Percentiles rank a stretch among this genome's conserved stretches.
Evolutionary conservation across 495 filamentous ascomycete species (phyloP).

Genomic region (Thermothielavioides terrestris): DNA sequence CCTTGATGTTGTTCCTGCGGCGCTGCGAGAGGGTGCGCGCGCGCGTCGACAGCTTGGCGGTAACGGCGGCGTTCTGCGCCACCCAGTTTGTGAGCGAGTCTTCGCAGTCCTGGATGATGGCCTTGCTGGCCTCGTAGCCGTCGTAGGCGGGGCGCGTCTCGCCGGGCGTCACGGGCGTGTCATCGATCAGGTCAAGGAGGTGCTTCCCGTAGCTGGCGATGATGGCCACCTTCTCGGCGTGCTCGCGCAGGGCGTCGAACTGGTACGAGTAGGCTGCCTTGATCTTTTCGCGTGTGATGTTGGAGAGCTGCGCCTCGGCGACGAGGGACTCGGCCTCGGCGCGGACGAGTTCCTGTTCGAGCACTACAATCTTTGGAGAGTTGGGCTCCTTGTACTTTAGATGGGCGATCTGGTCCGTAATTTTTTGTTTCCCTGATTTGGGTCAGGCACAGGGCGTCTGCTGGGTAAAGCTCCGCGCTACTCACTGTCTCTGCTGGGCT

Average conservation of each 20-base stretch:
- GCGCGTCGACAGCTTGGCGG: constrained; percentile 73
- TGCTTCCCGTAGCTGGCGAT: constrained; percentile 98
- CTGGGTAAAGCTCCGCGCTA: too few species aligned
- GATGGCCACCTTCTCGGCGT: constrained; percentile 96
- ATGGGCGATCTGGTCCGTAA: constrained; percentile 97
- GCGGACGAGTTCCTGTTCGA: constrained; percentile 97
- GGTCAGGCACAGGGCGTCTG: too few species aligned
- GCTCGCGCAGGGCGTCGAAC: constrained; percentile 93
- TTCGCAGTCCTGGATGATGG: constrained; percentile 98
- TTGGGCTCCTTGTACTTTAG: constrained; percentile 99
- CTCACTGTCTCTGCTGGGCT: constrained; percentile 94
- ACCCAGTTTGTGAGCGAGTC: constrained; percentile 97
- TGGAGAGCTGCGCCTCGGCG: constrained; percentile 94
- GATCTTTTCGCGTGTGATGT: constrained; percentile 98
- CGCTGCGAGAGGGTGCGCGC: constrained; percentile 80
- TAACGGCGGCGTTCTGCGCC: constrained; percentile 75
- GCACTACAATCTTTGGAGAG: constrained; percentile 91
- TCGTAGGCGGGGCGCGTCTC: constrained; percentile 96
- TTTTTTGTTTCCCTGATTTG: constrained; percentile 94
- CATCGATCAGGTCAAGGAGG: constrained; percentile 86
- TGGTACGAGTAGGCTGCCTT: constrained; percentile 98
- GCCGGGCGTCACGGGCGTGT: constrained; percentile 92
- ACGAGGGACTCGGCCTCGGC: constrained; percentile 97
- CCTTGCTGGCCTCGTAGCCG: constrained; percentile 96
- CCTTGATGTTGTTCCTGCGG: constrained; percentile 60